Conservation (phyloP, 306 rosid genomes). For the Ochetophila trinervis region DNA sequence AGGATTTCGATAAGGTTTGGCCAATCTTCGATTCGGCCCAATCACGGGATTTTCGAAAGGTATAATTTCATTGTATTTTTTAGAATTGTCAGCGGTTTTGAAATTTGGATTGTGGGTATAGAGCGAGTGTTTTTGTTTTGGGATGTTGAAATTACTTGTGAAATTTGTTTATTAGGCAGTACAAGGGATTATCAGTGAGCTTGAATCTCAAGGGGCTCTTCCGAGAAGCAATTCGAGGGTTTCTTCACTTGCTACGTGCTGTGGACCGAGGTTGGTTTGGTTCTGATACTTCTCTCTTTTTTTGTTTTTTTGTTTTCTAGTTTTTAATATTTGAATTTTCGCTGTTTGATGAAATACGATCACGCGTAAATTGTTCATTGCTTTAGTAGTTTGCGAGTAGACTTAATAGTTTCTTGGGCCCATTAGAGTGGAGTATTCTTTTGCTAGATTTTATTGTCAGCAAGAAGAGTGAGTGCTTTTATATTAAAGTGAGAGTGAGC, state of each 20-base stretch:
- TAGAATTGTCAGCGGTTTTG: neutral
- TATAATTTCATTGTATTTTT: slow-evolving; percentile 22
- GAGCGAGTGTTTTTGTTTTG: neutral
- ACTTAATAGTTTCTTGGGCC: neutral
- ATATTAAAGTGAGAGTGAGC: neutral
- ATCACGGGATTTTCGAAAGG: slow-evolving; percentile 96
- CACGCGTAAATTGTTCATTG: neutral
- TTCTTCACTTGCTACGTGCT: slow-evolving; percentile 97
- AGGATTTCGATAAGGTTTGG: slow-evolving; percentile 99
- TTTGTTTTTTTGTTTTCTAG: neutral
- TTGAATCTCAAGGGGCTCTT: slow-evolving; percentile 97
- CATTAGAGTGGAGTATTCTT: neutral
- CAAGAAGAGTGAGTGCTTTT: neutral
- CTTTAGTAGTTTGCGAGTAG: neutral
- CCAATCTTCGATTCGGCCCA: slow-evolving; percentile 97
- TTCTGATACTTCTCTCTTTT: neutral
- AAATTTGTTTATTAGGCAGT: slow-evolving; percentile 55
- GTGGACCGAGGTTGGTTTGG: slow-evolving; percentile 95
- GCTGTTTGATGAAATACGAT: slow-evolving; percentile 14
- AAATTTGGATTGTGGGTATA: neutral
- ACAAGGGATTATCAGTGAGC: slow-evolving; percentile 96
- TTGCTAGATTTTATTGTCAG: no score
- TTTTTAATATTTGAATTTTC: slow-evolving; percentile 1
- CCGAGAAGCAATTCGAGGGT: slow-evolving; percentile 98
- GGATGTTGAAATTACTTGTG: slow-evolving; percentile 17